A percentile compares a stretch with the other conserved stretches of the same genome.
These are phyloP conservation scores for Endogone sp. DNA, from an alignment of 192 early-diverging fungal genomes.

Conservation along the genomic window DNA sequence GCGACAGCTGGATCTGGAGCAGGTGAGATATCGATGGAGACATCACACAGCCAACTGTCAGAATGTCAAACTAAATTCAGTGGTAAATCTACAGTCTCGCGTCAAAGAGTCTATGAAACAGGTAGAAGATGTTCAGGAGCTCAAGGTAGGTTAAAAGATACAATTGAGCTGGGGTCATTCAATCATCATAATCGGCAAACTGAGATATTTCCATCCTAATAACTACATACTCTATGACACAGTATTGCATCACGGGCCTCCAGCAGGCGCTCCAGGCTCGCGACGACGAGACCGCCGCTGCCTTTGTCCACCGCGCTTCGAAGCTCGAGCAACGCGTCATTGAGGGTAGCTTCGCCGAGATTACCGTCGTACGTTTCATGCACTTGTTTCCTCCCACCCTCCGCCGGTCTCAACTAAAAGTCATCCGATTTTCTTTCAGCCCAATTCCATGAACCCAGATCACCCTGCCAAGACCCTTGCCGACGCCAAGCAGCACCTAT, in stretches of 20 bases:
- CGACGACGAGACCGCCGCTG: slow-evolving; percentile 71
- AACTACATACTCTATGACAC: not conserved
- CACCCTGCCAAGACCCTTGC: slow-evolving; percentile 50
- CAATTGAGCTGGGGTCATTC: not conserved
- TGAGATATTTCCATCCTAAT: not conserved
- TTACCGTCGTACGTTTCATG: slow-evolving; percentile 37
- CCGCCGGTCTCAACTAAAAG: slow-evolving; percentile 18
- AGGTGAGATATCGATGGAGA: slow-evolving; percentile 16
- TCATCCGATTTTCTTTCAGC: slow-evolving; percentile 18
- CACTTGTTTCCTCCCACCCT: not conserved
- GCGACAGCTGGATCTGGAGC: slow-evolving; percentile 77
- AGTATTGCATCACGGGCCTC: slow-evolving; percentile 61
- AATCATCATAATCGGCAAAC: not conserved
- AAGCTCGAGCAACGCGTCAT: slow-evolving; percentile 54
- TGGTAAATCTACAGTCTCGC: slow-evolving; percentile 36
- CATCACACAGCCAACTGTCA: too few relatives aligned
- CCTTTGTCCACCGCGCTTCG: slow-evolving; percentile 56
- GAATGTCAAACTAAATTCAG: not conserved
- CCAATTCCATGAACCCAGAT: slow-evolving; percentile 50
- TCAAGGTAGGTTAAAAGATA: slow-evolving; percentile 39
- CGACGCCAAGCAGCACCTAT: slow-evolving; percentile 57
- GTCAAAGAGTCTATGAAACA: slow-evolving; percentile 66
- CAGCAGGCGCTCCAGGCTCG: slow-evolving; percentile 52
- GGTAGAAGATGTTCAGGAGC: slow-evolving; percentile 72
- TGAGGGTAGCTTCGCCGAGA: slow-evolving; percentile 58